Conservation (phyloP, 176 grass and related monocot genomes). For the Aegilops tauschii region DNA sequence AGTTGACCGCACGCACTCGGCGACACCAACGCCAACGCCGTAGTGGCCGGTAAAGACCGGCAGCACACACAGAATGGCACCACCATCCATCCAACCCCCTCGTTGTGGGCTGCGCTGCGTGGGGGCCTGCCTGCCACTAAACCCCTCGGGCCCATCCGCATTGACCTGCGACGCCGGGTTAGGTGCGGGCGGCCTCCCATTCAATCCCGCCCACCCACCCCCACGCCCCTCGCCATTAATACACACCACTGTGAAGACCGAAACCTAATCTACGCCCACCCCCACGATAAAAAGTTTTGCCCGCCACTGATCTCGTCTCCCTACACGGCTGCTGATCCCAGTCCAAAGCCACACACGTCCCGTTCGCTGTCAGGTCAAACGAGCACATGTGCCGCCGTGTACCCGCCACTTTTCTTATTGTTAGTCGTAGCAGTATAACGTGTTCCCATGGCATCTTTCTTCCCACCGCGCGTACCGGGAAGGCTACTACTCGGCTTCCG, state of each 20-base stretch:
- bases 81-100: neutral
- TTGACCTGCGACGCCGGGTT: slow-evolving; percentile 67
- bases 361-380: neutral
- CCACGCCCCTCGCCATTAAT: slow-evolving; percentile 53
- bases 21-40: neutral
- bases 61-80: neutral
- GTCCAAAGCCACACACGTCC: slow-evolving; percentile 11
- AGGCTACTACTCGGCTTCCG: slow-evolving; percentile 8
- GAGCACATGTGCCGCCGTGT: too few species aligned
- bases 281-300: neutral
- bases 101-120: slow-evolving; percentile 31
- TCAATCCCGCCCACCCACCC: slow-evolving; percentile 69
- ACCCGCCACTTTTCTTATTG: neutral
- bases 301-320: slow-evolving; percentile 8
- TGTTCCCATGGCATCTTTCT: slow-evolving; percentile 1
- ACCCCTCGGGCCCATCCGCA: slow-evolving; percentile 44
- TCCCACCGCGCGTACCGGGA: slow-evolving; percentile 12
- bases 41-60: neutral
- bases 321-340: slow-evolving; percentile 11
- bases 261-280: slow-evolving; percentile 14
- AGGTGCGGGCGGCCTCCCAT: slow-evolving; percentile 68
- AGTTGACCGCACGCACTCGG: neutral
- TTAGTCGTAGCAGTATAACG: neutral
- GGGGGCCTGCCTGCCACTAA: slow-evolving; percentile 62
- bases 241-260: slow-evolving; percentile 38